Evolutionary conservation across 2,329 filamentous ascomycete genomes (phyloP).

Genomic region (Fragosphaeria purpurea): DNA sequence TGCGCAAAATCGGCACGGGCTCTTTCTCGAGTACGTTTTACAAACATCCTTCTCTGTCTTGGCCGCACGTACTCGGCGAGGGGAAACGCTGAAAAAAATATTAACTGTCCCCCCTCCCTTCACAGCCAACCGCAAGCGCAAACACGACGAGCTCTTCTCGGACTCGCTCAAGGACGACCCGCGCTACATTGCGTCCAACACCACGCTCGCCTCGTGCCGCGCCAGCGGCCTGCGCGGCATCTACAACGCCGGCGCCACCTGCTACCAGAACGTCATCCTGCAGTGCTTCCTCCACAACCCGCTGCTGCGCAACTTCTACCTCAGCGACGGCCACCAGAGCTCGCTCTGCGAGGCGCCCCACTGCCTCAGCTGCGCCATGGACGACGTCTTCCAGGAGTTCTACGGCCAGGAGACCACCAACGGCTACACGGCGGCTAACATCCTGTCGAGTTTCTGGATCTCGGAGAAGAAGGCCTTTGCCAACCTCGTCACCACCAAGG

Average conservation of each 20-base stretch:
- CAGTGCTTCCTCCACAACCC: constrained; percentile 93
- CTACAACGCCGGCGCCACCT: constrained; percentile 97
- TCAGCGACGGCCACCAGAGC: constrained; percentile 78
- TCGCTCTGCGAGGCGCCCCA: constrained; percentile 57
- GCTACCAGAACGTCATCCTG: constrained; percentile 93
- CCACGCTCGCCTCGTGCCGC: constrained; percentile 53
- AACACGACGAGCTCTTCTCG: constrained; percentile 59
- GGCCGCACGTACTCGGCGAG: no score
- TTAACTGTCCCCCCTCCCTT: not conserved
- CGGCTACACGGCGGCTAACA: constrained; percentile 81
- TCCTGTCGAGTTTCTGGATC: constrained; percentile 84
- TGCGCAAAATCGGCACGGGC: constrained; percentile 58
- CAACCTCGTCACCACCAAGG: constrained; percentile 77
- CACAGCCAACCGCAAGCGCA: constrained; percentile 57
- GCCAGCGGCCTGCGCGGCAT: constrained; percentile 83
- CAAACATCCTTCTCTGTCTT: not conserved
- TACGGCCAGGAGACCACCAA: constrained; percentile 69
- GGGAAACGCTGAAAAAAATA: no score
- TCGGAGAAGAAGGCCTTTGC: constrained; percentile 64
- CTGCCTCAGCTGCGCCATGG: constrained; percentile 61
- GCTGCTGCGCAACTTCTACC: constrained; percentile 80
- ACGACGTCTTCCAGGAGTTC: constrained; percentile 64
- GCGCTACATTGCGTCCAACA: constrained; percentile 67
- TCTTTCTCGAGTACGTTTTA: constrained; percentile 48
- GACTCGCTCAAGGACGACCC: constrained; percentile 62